Evolutionary conservation across 345 rosid genomes (phyloP).

Genomic region (Luvunga scandens): DNA sequence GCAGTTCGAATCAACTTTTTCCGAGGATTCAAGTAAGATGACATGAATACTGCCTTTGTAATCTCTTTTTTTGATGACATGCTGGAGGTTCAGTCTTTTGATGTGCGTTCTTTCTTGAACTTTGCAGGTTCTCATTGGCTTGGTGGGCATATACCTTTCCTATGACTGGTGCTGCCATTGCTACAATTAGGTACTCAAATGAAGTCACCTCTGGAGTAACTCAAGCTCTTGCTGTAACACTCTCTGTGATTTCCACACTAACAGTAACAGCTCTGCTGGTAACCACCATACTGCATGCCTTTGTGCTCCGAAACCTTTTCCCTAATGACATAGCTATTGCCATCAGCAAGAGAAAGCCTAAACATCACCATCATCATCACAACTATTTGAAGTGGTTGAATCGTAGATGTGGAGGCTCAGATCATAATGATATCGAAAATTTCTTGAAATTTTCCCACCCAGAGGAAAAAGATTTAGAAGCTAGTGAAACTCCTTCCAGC

Average conservation of each 20-base stretch:
- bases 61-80: neutral
- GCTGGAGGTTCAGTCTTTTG: neutral
- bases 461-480: conserved; percentile 40
- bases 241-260: conserved; percentile 48
- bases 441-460: conserved; percentile 39
- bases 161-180: conserved; percentile 64
- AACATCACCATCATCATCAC: conserved; percentile 21
- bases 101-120: neutral
- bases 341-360: conserved; percentile 53
- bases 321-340: conserved; percentile 76
- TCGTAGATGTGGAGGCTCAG: conserved; percentile 39
- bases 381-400: conserved; percentile 47
- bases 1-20: conserved; percentile 74
- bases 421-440: conserved; percentile 39
- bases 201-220: conserved; percentile 46
- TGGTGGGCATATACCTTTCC: conserved; percentile 99
- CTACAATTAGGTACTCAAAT: conserved; percentile 61
- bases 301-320: conserved; percentile 49
- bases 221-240: conserved; percentile 35
- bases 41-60: neutral
- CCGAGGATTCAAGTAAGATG: conserved; percentile 69
- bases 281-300: conserved; percentile 50
- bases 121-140: conserved; percentile 70
- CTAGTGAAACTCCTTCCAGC: conserved; percentile 13
- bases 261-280: conserved; percentile 47